phyloP scores from a whole-genome alignment of 2,329 filamentous ascomycete species.

The Colletotrichum abscissum region DNA sequence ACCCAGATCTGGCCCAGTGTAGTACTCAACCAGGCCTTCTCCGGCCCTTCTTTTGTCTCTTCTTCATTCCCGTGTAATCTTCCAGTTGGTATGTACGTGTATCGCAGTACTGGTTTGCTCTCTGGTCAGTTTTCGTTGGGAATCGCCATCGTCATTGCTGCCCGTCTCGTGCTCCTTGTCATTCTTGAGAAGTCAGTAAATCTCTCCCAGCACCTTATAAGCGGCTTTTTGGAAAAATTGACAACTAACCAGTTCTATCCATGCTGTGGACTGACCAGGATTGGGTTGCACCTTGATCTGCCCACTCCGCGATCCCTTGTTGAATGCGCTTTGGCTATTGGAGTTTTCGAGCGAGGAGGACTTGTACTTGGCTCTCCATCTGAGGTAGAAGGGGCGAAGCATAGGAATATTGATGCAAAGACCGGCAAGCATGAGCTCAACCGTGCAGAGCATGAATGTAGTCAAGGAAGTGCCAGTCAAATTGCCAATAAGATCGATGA shows the following conservation, averaged over 20 bases:
- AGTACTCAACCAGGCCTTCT: not conserved
- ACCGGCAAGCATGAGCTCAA: conserved; percentile 54
- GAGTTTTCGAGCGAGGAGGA: conserved; percentile 43
- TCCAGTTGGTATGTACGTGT: conserved; percentile 38
- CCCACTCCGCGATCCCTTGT: conserved; percentile 20
- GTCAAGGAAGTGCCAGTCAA: conserved; percentile 53
- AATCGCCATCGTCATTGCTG: conserved; percentile 39
- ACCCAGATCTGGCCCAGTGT: too few relatives aligned
- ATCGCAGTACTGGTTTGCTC: conserved; percentile 28
- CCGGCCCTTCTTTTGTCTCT: too few relatives aligned
- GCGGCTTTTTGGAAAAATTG: not conserved
- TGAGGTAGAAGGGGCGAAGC: conserved; percentile 49
- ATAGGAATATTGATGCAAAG: conserved; percentile 55
- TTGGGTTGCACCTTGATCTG: conserved; percentile 19
- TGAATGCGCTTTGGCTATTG: conserved; percentile 30
- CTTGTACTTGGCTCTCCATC: conserved; percentile 46
- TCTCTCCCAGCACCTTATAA: not conserved
- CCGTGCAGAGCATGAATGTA: conserved; percentile 51
- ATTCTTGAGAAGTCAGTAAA: not conserved
- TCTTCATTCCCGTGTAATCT: conserved; percentile 14
- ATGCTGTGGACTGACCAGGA: conserved; percentile 20
- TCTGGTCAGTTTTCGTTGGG: conserved; percentile 38
- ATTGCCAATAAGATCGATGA: conserved; percentile 48
- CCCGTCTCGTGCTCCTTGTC: conserved; percentile 39
- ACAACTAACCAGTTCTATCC: conserved; percentile 35